Conservation (phyloP, 2,329 filamentous ascomycete genomes). For the Cladosporium halotolerans region DNA sequence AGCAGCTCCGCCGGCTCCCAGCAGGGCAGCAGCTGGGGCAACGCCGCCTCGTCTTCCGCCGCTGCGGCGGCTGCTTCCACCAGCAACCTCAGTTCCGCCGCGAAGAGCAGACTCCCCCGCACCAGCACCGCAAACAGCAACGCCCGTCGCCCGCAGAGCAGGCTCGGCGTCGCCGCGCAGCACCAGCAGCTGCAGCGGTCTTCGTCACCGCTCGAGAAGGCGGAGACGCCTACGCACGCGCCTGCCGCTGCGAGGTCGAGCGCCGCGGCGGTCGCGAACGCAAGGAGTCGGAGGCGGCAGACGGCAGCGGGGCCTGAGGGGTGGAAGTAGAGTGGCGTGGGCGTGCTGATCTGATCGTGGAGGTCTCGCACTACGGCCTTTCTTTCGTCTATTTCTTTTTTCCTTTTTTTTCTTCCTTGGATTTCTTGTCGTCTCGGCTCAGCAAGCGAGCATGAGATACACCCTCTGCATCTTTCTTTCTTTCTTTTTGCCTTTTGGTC, state of each 20-base stretch:
- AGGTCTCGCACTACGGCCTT: neutral
- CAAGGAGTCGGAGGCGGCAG: slow-evolving; percentile 17
- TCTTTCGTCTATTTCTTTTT: neutral
- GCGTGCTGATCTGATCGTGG: neutral
- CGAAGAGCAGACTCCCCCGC: slow-evolving; percentile 20
- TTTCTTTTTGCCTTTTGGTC: neutral
- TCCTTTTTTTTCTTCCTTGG: neutral
- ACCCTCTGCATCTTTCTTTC: neutral
- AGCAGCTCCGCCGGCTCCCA: slow-evolving; percentile 14
- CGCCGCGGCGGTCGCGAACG: slow-evolving; percentile 15
- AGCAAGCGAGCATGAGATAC: neutral
- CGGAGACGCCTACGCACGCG: slow-evolving; percentile 24
- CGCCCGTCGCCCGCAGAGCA: slow-evolving; percentile 14
- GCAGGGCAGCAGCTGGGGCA: neutral
- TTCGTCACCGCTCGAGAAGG: slow-evolving; percentile 10
- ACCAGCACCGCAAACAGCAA: slow-evolving; percentile 15
- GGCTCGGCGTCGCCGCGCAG: slow-evolving; percentile 21
- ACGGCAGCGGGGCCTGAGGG: slow-evolving; percentile 15
- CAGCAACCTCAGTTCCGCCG: neutral
- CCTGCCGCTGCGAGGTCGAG: slow-evolving; percentile 16
- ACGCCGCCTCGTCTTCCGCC: slow-evolving; percentile 3
- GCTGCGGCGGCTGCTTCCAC: slow-evolving; percentile 4
- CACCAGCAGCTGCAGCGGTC: neutral
- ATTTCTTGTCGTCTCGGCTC: neutral
- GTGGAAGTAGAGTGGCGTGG: neutral